Percentiles rank a stretch among this genome's conserved stretches.
phyloP scores from a whole-genome alignment of 257 asterid genomes.

The Solanum virginianum region DNA sequence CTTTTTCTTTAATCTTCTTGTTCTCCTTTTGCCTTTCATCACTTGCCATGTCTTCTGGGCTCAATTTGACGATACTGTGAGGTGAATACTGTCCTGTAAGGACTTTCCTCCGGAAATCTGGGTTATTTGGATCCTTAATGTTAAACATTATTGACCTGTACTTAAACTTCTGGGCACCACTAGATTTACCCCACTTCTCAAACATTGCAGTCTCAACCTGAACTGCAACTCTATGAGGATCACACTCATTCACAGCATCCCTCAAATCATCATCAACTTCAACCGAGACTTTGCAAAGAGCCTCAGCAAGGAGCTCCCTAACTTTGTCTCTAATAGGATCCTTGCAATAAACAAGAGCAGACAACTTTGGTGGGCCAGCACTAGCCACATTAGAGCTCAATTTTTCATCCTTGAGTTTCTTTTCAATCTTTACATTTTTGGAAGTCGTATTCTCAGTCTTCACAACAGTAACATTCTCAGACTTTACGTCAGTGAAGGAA shows the following conservation, averaged over 20 bases:
- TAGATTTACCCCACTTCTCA: conserved; percentile 34
- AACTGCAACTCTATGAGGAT: conserved; percentile 50
- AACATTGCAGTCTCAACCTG: conserved; percentile 30
- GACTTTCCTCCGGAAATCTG: conserved; percentile 62
- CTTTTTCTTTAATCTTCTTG: conserved; percentile 65
- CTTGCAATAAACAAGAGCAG: conserved; percentile 21
- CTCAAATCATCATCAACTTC: conserved; percentile 29
- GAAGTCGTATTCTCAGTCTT: conserved; percentile 11
- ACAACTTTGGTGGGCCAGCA: conserved; percentile 19
- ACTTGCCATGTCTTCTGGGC: conserved; percentile 88
- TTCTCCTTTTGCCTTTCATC: conserved; percentile 61
- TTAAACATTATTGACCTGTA: conserved; percentile 40
- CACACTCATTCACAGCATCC: conserved; percentile 33
- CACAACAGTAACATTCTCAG: conserved; percentile 16
- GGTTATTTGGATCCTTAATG: conserved; percentile 35
- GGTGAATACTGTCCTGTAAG: conserved; percentile 56
- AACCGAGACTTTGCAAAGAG: conserved; percentile 22
- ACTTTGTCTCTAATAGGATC: conserved; percentile 31
- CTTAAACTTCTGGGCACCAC: conserved; percentile 27
- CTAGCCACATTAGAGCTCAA: conserved; percentile 8
- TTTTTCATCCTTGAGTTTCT: conserved; percentile 34
- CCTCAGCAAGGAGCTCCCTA: conserved; percentile 31
- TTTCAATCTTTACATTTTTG: conserved; percentile 21
- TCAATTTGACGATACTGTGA: conserved; percentile 25
- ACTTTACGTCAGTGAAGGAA: conserved; percentile 16